Conservation (phyloP, 164 flowering plant species). For the Echeveria elegans region DNA sequence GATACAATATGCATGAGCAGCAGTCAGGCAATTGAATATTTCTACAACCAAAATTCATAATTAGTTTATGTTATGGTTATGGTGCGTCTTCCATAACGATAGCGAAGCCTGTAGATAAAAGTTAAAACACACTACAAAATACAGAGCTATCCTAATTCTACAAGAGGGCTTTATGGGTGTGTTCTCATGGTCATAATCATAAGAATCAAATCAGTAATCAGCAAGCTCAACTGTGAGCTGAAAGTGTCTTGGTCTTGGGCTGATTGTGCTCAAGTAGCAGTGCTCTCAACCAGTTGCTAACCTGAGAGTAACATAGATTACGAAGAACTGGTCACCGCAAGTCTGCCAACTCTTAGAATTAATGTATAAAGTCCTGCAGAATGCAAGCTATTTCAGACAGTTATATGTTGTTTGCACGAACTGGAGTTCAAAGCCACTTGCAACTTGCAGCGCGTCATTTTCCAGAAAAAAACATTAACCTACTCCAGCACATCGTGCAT, state of each 20-base stretch:
- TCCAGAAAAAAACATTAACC: too few relatives aligned
- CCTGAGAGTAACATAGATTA: not conserved
- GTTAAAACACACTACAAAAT: too few relatives aligned
- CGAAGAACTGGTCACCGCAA: not conserved
- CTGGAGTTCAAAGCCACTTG: too few relatives aligned
- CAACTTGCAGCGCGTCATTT: too few relatives aligned
- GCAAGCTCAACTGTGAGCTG: not conserved
- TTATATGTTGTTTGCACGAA: too few relatives aligned
- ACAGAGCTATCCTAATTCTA: not conserved
- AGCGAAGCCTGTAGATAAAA: too few relatives aligned
- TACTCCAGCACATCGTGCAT: too few relatives aligned
- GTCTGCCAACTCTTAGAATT: not conserved
- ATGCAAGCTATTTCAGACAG: not conserved
- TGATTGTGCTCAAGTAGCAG: not conserved
- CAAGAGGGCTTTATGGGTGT: not conserved
- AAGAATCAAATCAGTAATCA: not conserved
- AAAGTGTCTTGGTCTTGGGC: not conserved
- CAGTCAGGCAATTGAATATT: too few relatives aligned
- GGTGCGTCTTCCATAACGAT: too few relatives aligned
- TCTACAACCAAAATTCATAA: too few relatives aligned
- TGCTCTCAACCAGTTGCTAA: slow-evolving; percentile 1
- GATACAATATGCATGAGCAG: too few relatives aligned
- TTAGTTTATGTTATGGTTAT: too few relatives aligned
- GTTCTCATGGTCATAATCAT: not conserved
- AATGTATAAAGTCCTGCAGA: not conserved